Conservation (phyloP, 2,329 filamentous ascomycete genomes). For the Diaporthe citri region DNA sequence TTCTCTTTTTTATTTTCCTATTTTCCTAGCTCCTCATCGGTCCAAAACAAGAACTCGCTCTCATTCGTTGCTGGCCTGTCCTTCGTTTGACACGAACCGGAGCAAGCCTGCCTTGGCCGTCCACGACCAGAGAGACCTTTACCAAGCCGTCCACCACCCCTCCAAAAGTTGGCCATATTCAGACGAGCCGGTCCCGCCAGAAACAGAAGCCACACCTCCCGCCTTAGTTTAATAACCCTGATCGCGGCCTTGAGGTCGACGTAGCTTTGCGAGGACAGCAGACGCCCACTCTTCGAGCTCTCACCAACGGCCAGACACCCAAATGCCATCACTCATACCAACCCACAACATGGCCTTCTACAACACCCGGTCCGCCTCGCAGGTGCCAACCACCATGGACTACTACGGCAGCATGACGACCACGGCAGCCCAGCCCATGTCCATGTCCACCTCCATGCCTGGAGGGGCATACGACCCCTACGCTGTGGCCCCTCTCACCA, state of each 20-base stretch:
- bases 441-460: conserved; percentile 45
- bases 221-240: conserved; percentile 19
- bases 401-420: conserved; percentile 50
- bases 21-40: conserved; percentile 35
- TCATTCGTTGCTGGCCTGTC: conserved; percentile 37
- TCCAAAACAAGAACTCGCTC: conserved; percentile 27
- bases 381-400: conserved; percentile 42
- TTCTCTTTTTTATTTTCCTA: conserved; percentile 26
- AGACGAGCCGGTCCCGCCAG: conserved; percentile 36
- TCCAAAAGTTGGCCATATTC: conserved; percentile 20
- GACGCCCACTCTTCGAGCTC: conserved; percentile 45
- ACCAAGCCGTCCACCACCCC: conserved; percentile 17
- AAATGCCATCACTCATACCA: conserved; percentile 43
- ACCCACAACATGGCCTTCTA: conserved; percentile 51
- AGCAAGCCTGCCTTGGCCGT: conserved; percentile 34
- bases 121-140: conserved; percentile 34
- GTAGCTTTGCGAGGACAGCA: background rate
- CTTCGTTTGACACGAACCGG: conserved; percentile 39
- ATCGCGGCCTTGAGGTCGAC: conserved; percentile 3
- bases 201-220: conserved; percentile 9
- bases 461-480: conserved; percentile 50
- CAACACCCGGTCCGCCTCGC: conserved; percentile 40
- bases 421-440: conserved; percentile 42
- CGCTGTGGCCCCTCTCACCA: conserved; percentile 50
- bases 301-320: conserved; percentile 43